Base-by-base conservation (phyloP, 2,329 filamentous ascomycete species). In the Talaromyces islandicus region DNA sequence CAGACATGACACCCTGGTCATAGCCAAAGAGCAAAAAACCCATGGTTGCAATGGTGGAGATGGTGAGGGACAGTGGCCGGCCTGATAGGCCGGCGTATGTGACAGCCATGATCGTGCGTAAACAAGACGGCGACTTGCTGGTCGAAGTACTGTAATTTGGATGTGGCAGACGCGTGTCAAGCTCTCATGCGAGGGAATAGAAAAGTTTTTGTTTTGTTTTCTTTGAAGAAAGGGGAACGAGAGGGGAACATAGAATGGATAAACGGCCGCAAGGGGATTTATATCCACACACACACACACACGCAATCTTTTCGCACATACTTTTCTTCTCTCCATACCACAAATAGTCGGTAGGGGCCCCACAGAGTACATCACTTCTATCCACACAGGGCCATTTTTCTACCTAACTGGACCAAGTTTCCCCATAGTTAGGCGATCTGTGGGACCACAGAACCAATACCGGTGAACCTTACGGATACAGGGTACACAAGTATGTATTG, bases 1-100 rank as follows among this genome's bases (percentile, higher is more conserved):
- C 73, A 17, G 73, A 74, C 73, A 75, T 75, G 46, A 75, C 73
- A 67, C 73, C 73, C 68, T 75, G 83, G 61, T 85, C 82, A 67
- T 84, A 85, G 59, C 82, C 82, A 62, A 84, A 85, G n/a, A 84
- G 78, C 29, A 86, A 70, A 74, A 87, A 86, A 24, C 83, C 85
- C 55, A 83, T 85, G 0, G 85, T 88, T 4, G 85, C 84, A 27
- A 88, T 80, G n/a, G 81, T 79, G 1, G 86, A 86, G 53, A 88
- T 80, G 43, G 80, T 75, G 62, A 86, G 66, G 19, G 81, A 83
- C 57, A 88, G 78, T 41, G 75, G 76, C 65, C 77, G 79, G 70
- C 86, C 86, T 38, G 80, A 81, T 62, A 88, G 76, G 71, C 85
- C 85, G 70, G 83, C 81, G 69, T 79, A 87, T 19, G 69, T 80